Base-by-base conservation (phyloP, 768 basidiomycete genomes). In the Pleurotus eryngii region DNA sequence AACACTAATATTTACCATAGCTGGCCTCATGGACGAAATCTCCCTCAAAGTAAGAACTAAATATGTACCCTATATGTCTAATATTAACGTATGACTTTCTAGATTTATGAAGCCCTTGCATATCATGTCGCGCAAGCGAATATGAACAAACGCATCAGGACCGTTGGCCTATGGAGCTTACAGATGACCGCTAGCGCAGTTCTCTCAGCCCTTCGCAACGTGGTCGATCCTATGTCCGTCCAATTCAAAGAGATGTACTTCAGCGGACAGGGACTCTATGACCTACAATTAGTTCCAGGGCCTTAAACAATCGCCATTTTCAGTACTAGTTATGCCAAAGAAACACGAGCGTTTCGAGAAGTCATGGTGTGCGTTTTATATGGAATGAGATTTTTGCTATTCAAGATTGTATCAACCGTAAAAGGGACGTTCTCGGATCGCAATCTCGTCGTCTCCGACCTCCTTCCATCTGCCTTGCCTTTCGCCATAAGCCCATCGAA, bases 171-270 rank as follows among this genome's bases (percentile, higher is more conserved):
- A 6, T 99, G 97, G 97, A 94, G 90, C 66, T 77, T 98, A 20
- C 95, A 97, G 70, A 87, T 90, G 82, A 95, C 95, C 0, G 92
- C 93, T 1, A 87, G 85, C 56, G 89, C 89, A n/a, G 82, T 95
- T 48, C 75, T 98, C 59, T 81, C 85, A 47, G 86, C 93, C 5
- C 74, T 98, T 45, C 78, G 89, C 55, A 87, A 80, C 45, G 79
- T 88, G 18, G 82, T 92, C 50, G 90, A 95, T 70, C 94, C 91
- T 1, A 69, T 81, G 51, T 78, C 80, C 4, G 68, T 70, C 26
- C 74, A 77, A 24, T 61, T 81, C 58, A 76, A 73, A 61, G 80
- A 81, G 50, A 70, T 72, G 14, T 81, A 82, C 65, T 37, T 67
- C 54, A 71, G 70, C 42, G 68, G 73, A 37, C 69, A 70, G 59